Evolutionary conservation across 306 rosid genomes (phyloP), one percentile per base, ranked within the genome.

Genomic region (Hippophae tibetana): DNA sequence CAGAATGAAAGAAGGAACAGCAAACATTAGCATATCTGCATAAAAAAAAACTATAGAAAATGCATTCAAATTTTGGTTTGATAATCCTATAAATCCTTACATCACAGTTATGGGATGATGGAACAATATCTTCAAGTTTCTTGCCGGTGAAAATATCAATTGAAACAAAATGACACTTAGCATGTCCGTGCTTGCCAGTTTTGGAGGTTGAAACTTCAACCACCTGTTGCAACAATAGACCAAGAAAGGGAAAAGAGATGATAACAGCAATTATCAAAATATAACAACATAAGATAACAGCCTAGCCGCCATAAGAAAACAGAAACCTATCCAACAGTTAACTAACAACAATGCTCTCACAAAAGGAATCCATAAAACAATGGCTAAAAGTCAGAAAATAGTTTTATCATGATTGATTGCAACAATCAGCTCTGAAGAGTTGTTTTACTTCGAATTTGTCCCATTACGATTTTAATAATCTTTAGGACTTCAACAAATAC

Each of bases 181-280:
- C 95, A 55, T 87, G 92, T 60, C 95, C 95, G 55, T 87, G 95
- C 81, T 87, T 87, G 52, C 95, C 95, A 6, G 95, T 87, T 73
- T 87, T 87, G 62, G 92, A 87, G 65, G 95, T 87, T 13, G 92
- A 87, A 79, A 87, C 95, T 77, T 87, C 95, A 59, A 87, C 95
- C 55, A 87, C 95, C 95, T 87, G 78, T 64, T 40, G 41, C 25
- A 47, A 42, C 44, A 72, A 48, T 13, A 5, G 10, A 31, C 38
- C 23, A 18, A 1, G 23, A 31, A 31, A 31, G 38, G 38, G 38
- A 31, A 31, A 31, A 4, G 38, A 31, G 38, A 18, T 18, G 23
- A 31, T 2, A 12, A 54, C 38, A 9, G 44, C 44, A 44, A 60
- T 7, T 25, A 51, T 42, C 4, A 5, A 25, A 45, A 53, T 2